Base-by-base conservation (phyloP, 1,284 basidiomycete genomes). In the Pseudozyma thailandica region DNA sequence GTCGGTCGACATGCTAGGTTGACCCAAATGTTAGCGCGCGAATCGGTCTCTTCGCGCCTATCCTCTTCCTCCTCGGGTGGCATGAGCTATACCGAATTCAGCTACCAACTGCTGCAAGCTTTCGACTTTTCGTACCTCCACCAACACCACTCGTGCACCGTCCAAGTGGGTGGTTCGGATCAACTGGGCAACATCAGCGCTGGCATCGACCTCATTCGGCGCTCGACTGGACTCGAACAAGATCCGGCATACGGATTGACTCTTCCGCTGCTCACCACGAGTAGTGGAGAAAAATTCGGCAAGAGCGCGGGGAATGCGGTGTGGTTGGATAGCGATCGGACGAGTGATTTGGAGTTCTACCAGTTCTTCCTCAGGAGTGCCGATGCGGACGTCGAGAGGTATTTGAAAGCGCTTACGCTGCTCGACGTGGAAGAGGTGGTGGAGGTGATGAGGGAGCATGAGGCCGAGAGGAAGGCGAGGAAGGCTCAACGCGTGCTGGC, bases 111-210 rank as follows among this genome's bases (percentile, higher is more conserved):
- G 23, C 87, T 99, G 12, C 96, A 99, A 85, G 96, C 93, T 2
- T 92, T 93, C 84, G 96, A 99, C 84, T 99, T 97, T 84, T 88
- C 90, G 65, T 85, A 90, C 63, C 87, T 99, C 2, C 86, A 94
- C 84, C 2, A 85, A 86, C 23, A 27, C 26, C 86, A 88, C 48
- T 85, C 85, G 0, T 98, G 95, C 83, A 89, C 89, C 2, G 87
- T 98, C 42, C 96, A 99, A 84, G 84, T 98, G 39, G 96, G 96
- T 45, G 96, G 96, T 4, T 93, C 92, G 0, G 96, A 99, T 83
- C 96, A 99, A 83, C 94, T 94, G 90, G 95, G 96, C n/a, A 98
- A 98, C 82, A 97, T 98, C 68, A 85, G 93, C 20, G 91, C 92
- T 8, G 94, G 94, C 5, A 87, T 96, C 30, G 93, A 97, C 57